These are phyloP conservation scores for Aspergillus bombycis DNA, from an alignment of 2,329 filamentous ascomycete genomes.

Conservation along the genomic window DNA sequence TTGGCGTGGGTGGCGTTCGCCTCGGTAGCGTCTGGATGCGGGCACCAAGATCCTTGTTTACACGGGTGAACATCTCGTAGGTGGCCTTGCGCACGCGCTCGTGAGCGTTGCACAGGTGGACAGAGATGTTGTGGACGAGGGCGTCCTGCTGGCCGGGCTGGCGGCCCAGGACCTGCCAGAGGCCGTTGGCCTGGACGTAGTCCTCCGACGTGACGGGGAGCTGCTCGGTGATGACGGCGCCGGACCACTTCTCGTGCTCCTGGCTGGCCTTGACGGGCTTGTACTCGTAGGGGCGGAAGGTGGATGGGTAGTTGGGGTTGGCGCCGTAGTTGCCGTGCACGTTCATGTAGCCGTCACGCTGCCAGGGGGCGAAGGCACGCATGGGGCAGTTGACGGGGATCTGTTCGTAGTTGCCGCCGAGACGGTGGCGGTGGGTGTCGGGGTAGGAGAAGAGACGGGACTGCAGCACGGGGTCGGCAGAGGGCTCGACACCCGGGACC, in stretches of 20 bases:
- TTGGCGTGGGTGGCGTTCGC: constrained; percentile 25
- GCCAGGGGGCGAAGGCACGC: constrained; percentile 64
- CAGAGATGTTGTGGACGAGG: constrained; percentile 62
- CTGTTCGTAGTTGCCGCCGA: constrained; percentile 67
- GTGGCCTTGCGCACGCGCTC: constrained; percentile 60
- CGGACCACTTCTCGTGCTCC: constrained; percentile 50
- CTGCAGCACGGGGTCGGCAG: constrained; percentile 71
- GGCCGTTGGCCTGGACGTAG: constrained; percentile 47
- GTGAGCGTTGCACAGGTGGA: constrained; percentile 58
- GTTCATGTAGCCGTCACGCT: constrained; percentile 73
- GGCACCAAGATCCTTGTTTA: constrained; percentile 58
- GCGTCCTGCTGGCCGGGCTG: constrained; percentile 62
- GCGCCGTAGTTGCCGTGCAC: constrained; percentile 66
- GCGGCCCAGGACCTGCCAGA: constrained; percentile 49
- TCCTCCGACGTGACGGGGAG: constrained; percentile 49
- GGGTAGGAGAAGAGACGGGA: constrained; percentile 72
- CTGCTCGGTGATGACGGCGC: constrained; percentile 43
- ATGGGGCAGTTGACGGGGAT: constrained; percentile 63
- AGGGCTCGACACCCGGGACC: constrained; percentile 69
- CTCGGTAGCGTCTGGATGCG: constrained; percentile 60
- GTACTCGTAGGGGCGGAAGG: constrained; percentile 41
- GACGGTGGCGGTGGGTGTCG: constrained; percentile 67
- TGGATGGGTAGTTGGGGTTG: constrained; percentile 58
- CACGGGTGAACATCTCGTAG: constrained; percentile 63
- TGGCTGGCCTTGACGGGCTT: constrained; percentile 46